Percentiles rank a stretch among this genome's conserved stretches.
phyloP scores from a whole-genome alignment of 768 basidiomycete species.

The Russula sp. region DNA sequence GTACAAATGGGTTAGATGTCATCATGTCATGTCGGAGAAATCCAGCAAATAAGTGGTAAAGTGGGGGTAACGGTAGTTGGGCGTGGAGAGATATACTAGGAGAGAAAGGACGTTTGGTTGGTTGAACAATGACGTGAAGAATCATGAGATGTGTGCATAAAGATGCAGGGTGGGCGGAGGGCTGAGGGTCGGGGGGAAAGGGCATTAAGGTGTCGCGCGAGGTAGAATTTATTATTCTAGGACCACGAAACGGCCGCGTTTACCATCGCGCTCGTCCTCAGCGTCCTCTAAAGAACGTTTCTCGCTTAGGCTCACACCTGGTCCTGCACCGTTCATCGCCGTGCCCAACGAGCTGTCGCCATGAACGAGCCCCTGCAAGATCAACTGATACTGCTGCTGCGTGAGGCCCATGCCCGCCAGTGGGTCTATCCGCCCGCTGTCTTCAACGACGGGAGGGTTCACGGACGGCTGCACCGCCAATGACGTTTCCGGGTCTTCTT shows the following conservation, averaged over 20 bases:
- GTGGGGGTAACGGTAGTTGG: neutral
- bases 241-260: conserved; percentile 43
- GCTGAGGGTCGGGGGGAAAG: neutral
- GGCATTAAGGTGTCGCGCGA: neutral
- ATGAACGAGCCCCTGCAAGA: conserved; percentile 69
- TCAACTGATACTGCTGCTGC: conserved; percentile 82
- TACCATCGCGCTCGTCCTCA: conserved; percentile 39
- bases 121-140: neutral
- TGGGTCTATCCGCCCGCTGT: conserved; percentile 56
- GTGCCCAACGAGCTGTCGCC: conserved; percentile 42
- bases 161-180: neutral
- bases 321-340: conserved; percentile 3
- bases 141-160: neutral
- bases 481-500: conserved; percentile 45
- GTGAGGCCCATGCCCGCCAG: conserved; percentile 84
- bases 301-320: conserved; percentile 40
- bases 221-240: conserved; percentile 34
- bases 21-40: conserved; percentile 11
- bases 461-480: conserved; percentile 38
- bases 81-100: neutral
- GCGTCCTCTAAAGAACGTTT: conserved; percentile 35
- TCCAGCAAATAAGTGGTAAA: conserved; percentile 14
- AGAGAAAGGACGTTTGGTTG: too few species aligned
- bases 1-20: conserved; percentile 15
- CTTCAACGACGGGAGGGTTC: conserved; percentile 26